phyloP scores from a whole-genome alignment of 805 yeast genomes.

The Candida maris region DNA sequence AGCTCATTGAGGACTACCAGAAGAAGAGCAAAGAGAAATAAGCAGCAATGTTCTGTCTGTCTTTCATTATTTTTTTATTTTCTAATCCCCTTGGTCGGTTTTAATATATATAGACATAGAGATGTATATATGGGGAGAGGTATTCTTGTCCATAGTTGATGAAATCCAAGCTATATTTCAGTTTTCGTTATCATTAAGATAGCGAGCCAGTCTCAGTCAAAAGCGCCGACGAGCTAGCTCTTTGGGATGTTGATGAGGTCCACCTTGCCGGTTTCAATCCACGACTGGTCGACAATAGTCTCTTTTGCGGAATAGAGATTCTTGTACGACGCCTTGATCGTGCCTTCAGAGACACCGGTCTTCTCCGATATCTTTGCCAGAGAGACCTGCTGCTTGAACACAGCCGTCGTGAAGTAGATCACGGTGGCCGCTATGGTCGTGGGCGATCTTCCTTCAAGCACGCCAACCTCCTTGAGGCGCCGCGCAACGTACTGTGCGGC shows the following conservation, averaged over 20 bases:
- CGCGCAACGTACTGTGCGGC: conserved; percentile 93
- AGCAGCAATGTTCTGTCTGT: neutral
- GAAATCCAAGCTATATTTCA: conserved; percentile 1
- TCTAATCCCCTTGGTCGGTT: neutral
- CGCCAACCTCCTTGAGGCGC: conserved; percentile 85
- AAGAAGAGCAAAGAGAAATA: conserved; percentile 43
- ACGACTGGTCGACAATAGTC: conserved; percentile 67
- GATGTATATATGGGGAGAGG: conserved; percentile 3
- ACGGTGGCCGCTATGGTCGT: conserved; percentile 97
- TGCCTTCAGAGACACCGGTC: conserved; percentile 96
- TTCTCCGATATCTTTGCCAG: conserved; percentile 85
- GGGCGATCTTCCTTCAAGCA: conserved; percentile 94
- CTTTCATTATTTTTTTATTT: neutral
- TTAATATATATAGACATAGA: neutral
- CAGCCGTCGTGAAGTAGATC: conserved; percentile 86
- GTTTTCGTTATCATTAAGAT: neutral
- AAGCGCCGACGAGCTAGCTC: conserved; percentile 5
- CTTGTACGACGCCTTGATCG: conserved; percentile 88
- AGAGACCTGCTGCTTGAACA: conserved; percentile 74
- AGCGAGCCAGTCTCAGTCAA: conserved; percentile 1
- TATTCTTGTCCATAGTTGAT: conserved; percentile 11
- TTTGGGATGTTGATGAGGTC: conserved; percentile 31
- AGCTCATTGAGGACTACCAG: conserved; percentile 79
- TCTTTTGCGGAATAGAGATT: conserved; percentile 72
- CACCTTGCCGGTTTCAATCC: conserved; percentile 69